phyloP scores from a whole-genome alignment of 495 filamentous ascomycete genomes.

The Talaromyces stipitatus region DNA sequence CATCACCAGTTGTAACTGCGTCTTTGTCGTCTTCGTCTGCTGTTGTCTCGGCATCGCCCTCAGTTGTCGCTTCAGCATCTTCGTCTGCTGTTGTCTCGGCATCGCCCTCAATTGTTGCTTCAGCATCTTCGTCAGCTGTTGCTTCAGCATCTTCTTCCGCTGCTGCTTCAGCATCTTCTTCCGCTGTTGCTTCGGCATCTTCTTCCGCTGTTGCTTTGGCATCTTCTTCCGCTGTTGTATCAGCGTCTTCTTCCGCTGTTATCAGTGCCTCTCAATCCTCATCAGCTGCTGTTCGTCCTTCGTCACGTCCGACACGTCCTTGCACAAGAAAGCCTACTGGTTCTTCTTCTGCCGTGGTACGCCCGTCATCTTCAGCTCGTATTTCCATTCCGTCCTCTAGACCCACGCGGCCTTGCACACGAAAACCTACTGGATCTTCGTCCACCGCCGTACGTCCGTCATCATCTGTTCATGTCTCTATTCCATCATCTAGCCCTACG shows the following conservation, averaged over 20 bases:
- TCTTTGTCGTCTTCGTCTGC: neutral
- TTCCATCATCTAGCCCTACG: neutral
- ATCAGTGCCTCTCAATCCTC: no score
- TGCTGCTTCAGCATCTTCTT: neutral
- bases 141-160: neutral
- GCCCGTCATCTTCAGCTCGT: neutral
- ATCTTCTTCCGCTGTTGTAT: no score
- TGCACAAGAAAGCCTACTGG: no score
- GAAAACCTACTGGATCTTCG: neutral
- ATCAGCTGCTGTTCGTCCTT: no score
- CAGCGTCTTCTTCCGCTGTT: no score
- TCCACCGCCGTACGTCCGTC: neutral
- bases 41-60: neutral
- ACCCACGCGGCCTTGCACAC: no score
- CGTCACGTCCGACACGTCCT: no score
- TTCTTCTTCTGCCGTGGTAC: slow-evolving; percentile 4
- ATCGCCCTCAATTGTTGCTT: neutral
- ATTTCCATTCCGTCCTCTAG: neutral
- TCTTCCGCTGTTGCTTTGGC: no score
- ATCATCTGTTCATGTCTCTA: neutral
- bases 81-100: neutral
- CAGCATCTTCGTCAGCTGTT: neutral
- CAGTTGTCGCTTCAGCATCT: neutral
- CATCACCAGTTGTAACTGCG: neutral
- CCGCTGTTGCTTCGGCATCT: slow-evolving; percentile 1